These are phyloP conservation scores for Amaranthus tricolor DNA, from an alignment of 179 eudicot genomes.

Conservation along the genomic window DNA sequence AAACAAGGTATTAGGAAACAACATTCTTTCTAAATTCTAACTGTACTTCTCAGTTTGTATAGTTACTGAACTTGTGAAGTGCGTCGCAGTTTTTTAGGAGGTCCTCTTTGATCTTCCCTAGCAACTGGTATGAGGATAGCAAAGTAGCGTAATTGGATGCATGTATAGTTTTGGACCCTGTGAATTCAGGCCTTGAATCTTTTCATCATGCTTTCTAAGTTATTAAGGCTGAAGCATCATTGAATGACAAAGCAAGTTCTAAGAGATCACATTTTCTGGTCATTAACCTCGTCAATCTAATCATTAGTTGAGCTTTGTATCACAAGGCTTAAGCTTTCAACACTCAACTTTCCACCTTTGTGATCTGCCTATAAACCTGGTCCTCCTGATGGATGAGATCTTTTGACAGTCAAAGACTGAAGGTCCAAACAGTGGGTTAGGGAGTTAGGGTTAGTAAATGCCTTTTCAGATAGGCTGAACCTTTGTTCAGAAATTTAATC, in stretches of 20 bases:
- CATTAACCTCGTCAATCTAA: too few relatives aligned
- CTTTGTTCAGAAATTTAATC: too few relatives aligned
- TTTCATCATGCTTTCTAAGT: not conserved
- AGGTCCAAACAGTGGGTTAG: too few relatives aligned
- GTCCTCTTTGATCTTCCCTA: not conserved
- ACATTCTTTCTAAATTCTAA: not conserved
- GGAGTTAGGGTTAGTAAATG: too few relatives aligned
- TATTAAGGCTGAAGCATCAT: not conserved
- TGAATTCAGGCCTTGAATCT: not conserved
- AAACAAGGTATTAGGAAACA: slow-evolving; percentile 54
- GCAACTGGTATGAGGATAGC: not conserved
- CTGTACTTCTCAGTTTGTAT: not conserved
- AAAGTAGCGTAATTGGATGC: not conserved
- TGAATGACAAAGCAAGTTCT: not conserved
- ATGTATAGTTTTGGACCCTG: not conserved
- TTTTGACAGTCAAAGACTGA: too few relatives aligned
- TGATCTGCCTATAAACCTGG: too few relatives aligned
- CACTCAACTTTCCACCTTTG: too few relatives aligned
- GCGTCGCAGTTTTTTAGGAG: too few relatives aligned
- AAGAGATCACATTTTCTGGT: not conserved
- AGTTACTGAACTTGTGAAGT: not conserved
- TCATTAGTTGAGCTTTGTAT: too few relatives aligned
- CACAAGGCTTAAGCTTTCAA: too few relatives aligned
- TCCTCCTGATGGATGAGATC: too few relatives aligned
- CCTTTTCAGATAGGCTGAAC: too few relatives aligned